Base-by-base conservation (phyloP, 331 rosid species). In the Phaseolus coccineus region DNA sequence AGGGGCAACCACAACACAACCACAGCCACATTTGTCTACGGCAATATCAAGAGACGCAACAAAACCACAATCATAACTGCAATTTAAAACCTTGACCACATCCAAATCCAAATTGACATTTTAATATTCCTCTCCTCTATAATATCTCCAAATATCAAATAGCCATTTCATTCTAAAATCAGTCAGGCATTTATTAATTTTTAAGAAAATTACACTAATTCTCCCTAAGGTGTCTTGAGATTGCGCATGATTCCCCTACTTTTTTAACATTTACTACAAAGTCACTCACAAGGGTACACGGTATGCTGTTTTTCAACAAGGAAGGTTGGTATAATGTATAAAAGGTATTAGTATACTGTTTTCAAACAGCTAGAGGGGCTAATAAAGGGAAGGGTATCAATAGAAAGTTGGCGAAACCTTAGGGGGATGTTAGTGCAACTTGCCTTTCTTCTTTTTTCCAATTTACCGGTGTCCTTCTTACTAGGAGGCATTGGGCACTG, bases 21-120 rank as follows among this genome's bases (percentile, higher is more conserved):
- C 0, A 13, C 31, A 24, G 57, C 22, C 22, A 8, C 27, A 52
- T n/a, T 19, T 6, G 28, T 22, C 62, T 6, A 2, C 62, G 1
- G 10, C 62, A 22, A 55, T 55, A 55, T 8, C 14, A 55, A 55
- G 14, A 22, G 22, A 3, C 2, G 6, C 31, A 6, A 55, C 14
- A 24, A 55, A 22, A 8, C 3, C 62, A 22, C 14, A 11, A 46
- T 11, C 51, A 9, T 2, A n/a, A 24, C 14, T 11, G 15, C 15
- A 22, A 55, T 55, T 55, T 55, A 19, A 22, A 55, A 55, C 62
- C 30, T 9, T 24, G 14, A 3, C 25, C 55, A 35, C 6, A 11
- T 66, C 24, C 73, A 10, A 76, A 76, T 76, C 46, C 84, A 74
- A 42, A 28, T 62, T 52, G n/a, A 48, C 52, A 25, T 28, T 46